Evolutionary conservation across 176 grass and related monocot species (phyloP).

Genomic region (Themeda triandra): DNA sequence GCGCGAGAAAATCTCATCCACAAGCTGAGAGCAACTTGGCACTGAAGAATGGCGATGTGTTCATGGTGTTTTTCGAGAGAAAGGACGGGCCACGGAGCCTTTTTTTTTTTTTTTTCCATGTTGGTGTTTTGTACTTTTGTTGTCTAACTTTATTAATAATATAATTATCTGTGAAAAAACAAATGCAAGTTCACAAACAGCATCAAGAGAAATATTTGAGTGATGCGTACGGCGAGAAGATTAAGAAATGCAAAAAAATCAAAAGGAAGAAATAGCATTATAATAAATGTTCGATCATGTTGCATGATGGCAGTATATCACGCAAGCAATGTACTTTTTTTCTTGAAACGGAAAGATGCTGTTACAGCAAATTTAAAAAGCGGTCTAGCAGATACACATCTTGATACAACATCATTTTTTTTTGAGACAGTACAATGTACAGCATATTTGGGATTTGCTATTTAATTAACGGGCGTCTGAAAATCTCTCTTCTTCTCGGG

Average conservation of each 20-base stretch:
- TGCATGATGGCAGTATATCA: background rate
- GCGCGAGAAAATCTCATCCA: background rate
- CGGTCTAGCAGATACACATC: background rate
- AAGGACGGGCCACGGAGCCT: background rate
- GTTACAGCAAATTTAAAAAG: too few species aligned
- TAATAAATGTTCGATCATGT: background rate
- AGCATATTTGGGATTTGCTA: too few species aligned
- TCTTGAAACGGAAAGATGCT: background rate
- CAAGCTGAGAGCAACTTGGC: background rate
- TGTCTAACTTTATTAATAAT: background rate
- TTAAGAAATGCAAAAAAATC: too few species aligned
- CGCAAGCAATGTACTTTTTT: background rate
- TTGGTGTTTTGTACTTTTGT: background rate
- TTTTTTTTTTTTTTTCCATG: background rate
- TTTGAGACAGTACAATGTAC: too few species aligned
- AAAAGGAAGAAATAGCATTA: background rate
- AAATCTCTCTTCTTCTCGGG: too few species aligned
- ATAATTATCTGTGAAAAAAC: background rate
- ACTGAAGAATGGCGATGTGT: background rate
- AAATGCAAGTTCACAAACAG: background rate
- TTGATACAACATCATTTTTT: too few species aligned
- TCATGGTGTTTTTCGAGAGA: background rate
- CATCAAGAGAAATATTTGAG: too few species aligned
- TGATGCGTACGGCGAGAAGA: too few species aligned
- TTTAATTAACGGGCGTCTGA: too few species aligned